These are phyloP conservation scores for Candida sonorensis DNA, from an alignment of 805 yeast species.

Conservation along the genomic window DNA sequence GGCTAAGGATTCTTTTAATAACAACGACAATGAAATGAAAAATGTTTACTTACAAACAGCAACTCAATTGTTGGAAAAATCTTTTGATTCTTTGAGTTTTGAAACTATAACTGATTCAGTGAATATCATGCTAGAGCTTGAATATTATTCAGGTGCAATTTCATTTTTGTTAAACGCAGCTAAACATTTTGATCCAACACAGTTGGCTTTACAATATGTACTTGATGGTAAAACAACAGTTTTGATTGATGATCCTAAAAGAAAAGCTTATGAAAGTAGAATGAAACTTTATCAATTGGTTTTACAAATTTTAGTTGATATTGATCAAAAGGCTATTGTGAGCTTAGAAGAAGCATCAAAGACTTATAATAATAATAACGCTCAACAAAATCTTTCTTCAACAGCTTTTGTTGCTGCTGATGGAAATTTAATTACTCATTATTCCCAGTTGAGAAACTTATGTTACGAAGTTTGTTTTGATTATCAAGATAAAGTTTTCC, in stretches of 20 bases:
- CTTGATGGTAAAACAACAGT: slow-evolving; percentile 27
- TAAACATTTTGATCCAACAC: slow-evolving; percentile 54
- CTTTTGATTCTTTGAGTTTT: slow-evolving; percentile 67
- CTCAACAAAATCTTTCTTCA: too few relatives aligned
- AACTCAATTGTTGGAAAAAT: slow-evolving; percentile 67
- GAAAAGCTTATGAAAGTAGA: slow-evolving; percentile 44
- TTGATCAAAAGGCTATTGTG: slow-evolving; percentile 57
- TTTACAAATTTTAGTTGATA: slow-evolving; percentile 65
- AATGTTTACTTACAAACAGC: slow-evolving; percentile 65
- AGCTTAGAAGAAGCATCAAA: slow-evolving; percentile 25
- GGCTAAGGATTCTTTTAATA: slow-evolving; percentile 68
- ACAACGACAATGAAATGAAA: slow-evolving; percentile 65
- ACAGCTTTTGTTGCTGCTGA: slow-evolving; percentile 22
- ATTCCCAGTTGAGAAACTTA: slow-evolving; percentile 55
- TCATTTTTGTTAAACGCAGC: slow-evolving; percentile 77
- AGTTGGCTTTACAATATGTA: slow-evolving; percentile 50
- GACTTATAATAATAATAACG: slow-evolving; percentile 7
- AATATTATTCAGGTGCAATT: slow-evolving; percentile 79
- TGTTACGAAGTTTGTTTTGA: slow-evolving; percentile 71
- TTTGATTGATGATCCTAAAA: slow-evolving; percentile 42
- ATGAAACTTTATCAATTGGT: slow-evolving; percentile 61
- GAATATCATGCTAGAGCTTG: slow-evolving; percentile 67
- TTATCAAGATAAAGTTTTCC: slow-evolving; percentile 79
- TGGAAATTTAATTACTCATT: slow-evolving; percentile 38
- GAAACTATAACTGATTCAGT: slow-evolving; percentile 81